These are phyloP conservation scores for Cyberlindnera euphorbiiphila DNA, from an alignment of 805 yeast species.

Conservation along the genomic window DNA sequence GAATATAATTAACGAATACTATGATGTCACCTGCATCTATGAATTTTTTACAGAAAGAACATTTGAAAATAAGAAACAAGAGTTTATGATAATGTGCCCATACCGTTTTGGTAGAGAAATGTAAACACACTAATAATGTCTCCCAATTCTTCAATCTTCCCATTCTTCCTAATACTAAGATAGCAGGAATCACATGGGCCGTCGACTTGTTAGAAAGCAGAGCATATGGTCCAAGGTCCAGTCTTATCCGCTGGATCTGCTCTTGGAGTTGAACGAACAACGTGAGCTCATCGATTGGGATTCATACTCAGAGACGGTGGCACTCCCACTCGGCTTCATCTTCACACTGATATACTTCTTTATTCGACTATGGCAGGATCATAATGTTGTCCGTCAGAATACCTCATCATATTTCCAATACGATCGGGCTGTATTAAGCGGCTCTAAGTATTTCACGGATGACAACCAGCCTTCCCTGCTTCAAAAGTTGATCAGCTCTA, in stretches of 20 bases:
- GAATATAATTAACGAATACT: too few species aligned
- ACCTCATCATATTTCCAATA: conserved; percentile 12
- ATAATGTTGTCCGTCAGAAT: conserved; percentile 5
- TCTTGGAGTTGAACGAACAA: conserved; percentile 25
- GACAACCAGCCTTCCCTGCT: conserved; percentile 6
- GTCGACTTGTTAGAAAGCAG: conserved; percentile 22
- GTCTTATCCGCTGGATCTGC: conserved; percentile 27
- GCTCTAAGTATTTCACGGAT: conserved; percentile 21
- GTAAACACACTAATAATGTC: too few species aligned
- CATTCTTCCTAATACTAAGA: too few species aligned
- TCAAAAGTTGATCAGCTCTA: conserved; percentile 3
- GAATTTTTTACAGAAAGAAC: too few species aligned
- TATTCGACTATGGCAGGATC: conserved; percentile 25
- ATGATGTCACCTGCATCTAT: too few species aligned
- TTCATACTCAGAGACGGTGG: conserved; percentile 22
- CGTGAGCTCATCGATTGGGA: conserved; percentile 30
- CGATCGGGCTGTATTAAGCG: conserved; percentile 12
- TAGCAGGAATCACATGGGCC: conserved; percentile 14
- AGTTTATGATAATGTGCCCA: too few species aligned
- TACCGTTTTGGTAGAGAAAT: too few species aligned
- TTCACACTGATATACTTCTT: conserved; percentile 26
- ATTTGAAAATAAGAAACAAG: too few species aligned
- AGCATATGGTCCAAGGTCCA: conserved; percentile 17
- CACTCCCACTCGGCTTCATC: conserved; percentile 24
- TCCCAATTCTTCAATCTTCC: too few species aligned